phyloP scores from a whole-genome alignment of 2,329 filamentous ascomycete genomes.

The Nemania serpens region DNA sequence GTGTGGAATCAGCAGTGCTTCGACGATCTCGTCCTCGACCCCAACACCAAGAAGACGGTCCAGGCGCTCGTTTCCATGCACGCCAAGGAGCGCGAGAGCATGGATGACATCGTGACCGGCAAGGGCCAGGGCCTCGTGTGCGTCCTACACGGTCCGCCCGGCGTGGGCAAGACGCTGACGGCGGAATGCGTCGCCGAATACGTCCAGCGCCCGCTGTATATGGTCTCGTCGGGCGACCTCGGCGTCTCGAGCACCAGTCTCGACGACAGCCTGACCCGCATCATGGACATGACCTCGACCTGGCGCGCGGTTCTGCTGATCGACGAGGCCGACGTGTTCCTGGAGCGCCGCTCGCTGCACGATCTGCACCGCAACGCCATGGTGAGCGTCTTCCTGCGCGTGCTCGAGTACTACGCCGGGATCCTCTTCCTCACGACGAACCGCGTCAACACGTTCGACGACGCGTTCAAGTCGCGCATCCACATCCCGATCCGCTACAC shows the following conservation, averaged over 20 bases:
- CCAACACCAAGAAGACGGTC: slow-evolving; percentile 29
- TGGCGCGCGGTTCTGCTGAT: slow-evolving; percentile 46
- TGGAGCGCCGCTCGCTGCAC: slow-evolving; percentile 42
- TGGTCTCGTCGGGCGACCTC: slow-evolving; percentile 41
- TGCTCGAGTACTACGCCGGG: slow-evolving; percentile 33
- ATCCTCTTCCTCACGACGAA: slow-evolving; percentile 36
- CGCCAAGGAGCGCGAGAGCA: slow-evolving; percentile 12
- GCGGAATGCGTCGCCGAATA: slow-evolving; percentile 47
- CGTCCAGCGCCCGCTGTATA: slow-evolving; percentile 42
- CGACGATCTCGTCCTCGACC: slow-evolving; percentile 31
- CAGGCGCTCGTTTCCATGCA: slow-evolving; percentile 31
- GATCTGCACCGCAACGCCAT: slow-evolving; percentile 32
- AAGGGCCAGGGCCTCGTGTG: slow-evolving; percentile 48
- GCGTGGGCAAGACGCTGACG: slow-evolving; percentile 49
- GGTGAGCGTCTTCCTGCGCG: slow-evolving; percentile 34
- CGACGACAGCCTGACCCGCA: slow-evolving; percentile 27
- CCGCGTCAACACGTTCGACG: slow-evolving; percentile 32
- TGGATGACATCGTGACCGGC: slow-evolving; percentile 32
- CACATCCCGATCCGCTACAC: slow-evolving; percentile 35
- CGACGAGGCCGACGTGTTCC: slow-evolving; percentile 43
- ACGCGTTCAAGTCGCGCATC: slow-evolving; percentile 33
- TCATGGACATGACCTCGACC: slow-evolving; percentile 48
- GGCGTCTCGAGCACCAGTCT: slow-evolving; percentile 35
- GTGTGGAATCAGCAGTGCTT: slow-evolving; percentile 32
- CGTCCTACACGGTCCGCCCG: slow-evolving; percentile 51